phyloP scores from a whole-genome alignment of 2,329 filamentous ascomycete genomes.

The Chaetomium sp. region DNA sequence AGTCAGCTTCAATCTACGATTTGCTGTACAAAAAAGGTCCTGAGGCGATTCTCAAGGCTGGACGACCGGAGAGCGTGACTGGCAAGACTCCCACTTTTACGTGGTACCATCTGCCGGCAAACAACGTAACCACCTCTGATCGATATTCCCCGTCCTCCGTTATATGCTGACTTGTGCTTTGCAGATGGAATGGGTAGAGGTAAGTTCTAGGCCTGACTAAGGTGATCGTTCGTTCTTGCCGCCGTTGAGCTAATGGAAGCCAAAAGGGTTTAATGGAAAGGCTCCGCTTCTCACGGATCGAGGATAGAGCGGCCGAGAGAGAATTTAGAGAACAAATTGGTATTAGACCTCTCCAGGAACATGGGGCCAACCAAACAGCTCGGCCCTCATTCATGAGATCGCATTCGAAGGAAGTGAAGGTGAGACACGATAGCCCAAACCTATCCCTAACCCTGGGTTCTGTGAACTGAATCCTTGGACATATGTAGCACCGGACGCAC shows the following conservation, averaged over 20 bases:
- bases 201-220: not conserved
- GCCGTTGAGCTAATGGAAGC: not conserved
- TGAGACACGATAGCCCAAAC: not conserved
- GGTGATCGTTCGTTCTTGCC: not conserved
- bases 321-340: not conserved
- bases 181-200: conserved; percentile 1
- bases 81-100: not conserved
- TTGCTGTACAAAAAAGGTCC: not conserved
- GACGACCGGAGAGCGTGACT: not conserved
- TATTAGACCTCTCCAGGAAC: not conserved
- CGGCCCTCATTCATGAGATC: not conserved
- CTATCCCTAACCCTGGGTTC: too few relatives aligned
- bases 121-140: not conserved
- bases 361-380: too few relatives aligned
- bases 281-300: not conserved
- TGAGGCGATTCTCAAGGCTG: not conserved
- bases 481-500: too few relatives aligned
- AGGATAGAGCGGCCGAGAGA: not conserved
- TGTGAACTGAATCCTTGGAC: too few relatives aligned
- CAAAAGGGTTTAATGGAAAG: not conserved
- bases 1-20: not conserved
- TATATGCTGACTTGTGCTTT: not conserved
- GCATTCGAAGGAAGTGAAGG: not conserved
- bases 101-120: not conserved
- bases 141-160: not conserved